Evolutionary conservation across 495 filamentous ascomycete genomes (phyloP).

Genomic region (Hyaloscypha bicolor): DNA sequence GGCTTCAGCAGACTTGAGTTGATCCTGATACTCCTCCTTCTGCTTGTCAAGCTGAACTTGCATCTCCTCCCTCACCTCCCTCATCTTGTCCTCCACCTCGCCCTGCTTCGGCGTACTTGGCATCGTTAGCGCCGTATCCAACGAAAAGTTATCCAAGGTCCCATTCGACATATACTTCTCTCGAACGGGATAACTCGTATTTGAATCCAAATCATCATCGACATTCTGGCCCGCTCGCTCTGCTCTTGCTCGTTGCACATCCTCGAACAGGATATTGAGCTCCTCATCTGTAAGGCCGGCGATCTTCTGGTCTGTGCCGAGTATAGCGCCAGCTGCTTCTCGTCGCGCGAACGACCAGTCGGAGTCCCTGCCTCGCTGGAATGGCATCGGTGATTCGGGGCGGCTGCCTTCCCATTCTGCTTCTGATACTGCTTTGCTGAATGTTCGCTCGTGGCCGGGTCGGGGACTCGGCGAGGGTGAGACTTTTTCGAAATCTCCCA

Average conservation of each 20-base stretch:
- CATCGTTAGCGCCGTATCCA: constrained; percentile 92
- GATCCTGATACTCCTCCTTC: constrained; percentile 80
- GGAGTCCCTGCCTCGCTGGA: constrained; percentile 70
- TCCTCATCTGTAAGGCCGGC: constrained; percentile 89
- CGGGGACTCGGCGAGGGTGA: constrained; percentile 62
- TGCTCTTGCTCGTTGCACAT: constrained; percentile 86
- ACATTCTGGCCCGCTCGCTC: constrained; percentile 68
- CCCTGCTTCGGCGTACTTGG: constrained; percentile 85
- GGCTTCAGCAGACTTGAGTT: constrained; percentile 75
- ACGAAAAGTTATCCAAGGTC: constrained; percentile 93
- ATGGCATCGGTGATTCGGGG: constrained; percentile 77
- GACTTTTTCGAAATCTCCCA: constrained; percentile 51
- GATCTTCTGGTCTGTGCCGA: constrained; percentile 92
- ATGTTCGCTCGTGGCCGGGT: constrained; percentile 71
- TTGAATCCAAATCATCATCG: constrained; percentile 88
- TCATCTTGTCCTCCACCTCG: constrained; percentile 72
- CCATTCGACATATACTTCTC: constrained; percentile 98
- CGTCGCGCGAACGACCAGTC: constrained; percentile 95
- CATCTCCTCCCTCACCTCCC: constrained; percentile 82
- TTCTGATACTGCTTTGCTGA: constrained; percentile 72
- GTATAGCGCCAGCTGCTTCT: constrained; percentile 86
- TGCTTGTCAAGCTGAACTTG: constrained; percentile 85
- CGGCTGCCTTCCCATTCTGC: constrained; percentile 64
- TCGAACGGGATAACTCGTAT: constrained; percentile 81
- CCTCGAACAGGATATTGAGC: constrained; percentile 90